Conservation (phyloP, 306 rosid species). For the Begonia peltatifolia region DNA sequence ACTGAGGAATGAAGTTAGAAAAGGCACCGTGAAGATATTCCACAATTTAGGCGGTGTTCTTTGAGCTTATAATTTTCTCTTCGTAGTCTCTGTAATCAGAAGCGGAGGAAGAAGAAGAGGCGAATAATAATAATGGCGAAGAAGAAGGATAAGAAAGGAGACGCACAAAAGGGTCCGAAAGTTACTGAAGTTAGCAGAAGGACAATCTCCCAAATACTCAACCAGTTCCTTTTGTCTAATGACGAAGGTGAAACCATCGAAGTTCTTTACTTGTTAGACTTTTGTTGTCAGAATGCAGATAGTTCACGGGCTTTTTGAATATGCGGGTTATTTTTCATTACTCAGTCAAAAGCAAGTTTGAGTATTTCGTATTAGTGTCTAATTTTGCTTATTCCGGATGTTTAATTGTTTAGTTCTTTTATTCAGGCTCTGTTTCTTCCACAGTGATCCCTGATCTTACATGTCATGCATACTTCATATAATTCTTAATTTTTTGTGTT, state of each 20-base stretch:
- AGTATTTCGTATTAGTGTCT: not conserved
- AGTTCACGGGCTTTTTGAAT: not conserved
- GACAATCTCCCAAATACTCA: conserved; percentile 18
- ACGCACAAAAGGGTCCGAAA: conserved; percentile 3
- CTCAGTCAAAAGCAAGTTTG: too few relatives aligned
- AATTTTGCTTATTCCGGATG: not conserved
- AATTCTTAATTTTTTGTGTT: too few relatives aligned
- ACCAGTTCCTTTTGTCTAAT: conserved; percentile 21
- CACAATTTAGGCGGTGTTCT: too few relatives aligned
- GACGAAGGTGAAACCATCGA: conserved; percentile 28
- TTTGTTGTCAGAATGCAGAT: not conserved
- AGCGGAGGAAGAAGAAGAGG: conserved; percentile 3
- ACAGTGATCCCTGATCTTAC: too few relatives aligned
- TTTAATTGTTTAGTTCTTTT: not conserved
- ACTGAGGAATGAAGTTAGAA: too few relatives aligned
- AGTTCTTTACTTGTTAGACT: not conserved
- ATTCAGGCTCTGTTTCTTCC: too few relatives aligned
- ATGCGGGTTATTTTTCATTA: not conserved
- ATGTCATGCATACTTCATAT: too few relatives aligned
- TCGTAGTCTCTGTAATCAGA: too few relatives aligned
- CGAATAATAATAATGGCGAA: conserved; percentile 7
- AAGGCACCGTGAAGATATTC: too few relatives aligned
- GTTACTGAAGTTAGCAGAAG: conserved; percentile 17
- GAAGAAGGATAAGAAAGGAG: conserved; percentile 14
- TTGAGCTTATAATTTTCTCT: too few relatives aligned